These are phyloP conservation scores for Epichloe sibirici DNA, from an alignment of 2,329 filamentous ascomycete species.

Conservation along the genomic window DNA sequence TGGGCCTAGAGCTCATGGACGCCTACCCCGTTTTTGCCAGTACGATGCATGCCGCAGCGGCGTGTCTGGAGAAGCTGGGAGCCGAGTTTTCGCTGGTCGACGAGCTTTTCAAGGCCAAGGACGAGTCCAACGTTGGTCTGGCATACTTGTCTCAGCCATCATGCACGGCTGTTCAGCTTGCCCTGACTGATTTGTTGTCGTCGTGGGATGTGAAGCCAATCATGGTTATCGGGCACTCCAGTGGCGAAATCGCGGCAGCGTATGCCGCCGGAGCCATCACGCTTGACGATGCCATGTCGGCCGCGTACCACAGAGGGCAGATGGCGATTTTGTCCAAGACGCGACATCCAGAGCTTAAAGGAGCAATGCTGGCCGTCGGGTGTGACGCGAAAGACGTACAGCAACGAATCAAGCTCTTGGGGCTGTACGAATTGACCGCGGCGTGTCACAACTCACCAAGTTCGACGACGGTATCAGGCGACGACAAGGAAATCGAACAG, in stretches of 20 bases:
- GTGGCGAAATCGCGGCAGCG: constrained; percentile 36
- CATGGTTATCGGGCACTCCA: constrained; percentile 32
- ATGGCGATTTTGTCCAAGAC: background rate
- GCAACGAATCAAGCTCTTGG: constrained; percentile 20
- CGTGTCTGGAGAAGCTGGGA: constrained; percentile 20
- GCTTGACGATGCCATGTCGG: constrained; percentile 31
- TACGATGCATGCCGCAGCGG: constrained; percentile 19
- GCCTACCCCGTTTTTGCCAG: constrained; percentile 23
- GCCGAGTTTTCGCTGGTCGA: constrained; percentile 24
- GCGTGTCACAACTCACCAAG: constrained; percentile 40
- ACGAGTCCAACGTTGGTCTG: constrained; percentile 20
- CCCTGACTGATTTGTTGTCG: constrained; percentile 29
- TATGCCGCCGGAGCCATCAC: constrained; percentile 31
- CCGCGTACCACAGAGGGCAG: constrained; percentile 37
- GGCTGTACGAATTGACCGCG: constrained; percentile 13
- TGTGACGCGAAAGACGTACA: constrained; percentile 29
- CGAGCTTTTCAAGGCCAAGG: constrained; percentile 23
- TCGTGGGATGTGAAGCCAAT: constrained; percentile 29
- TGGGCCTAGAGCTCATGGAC: constrained; percentile 25
- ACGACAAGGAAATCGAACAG: constrained; percentile 29
- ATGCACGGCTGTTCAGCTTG: constrained; percentile 36
- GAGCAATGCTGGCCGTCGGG: constrained; percentile 45
- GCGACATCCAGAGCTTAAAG: constrained; percentile 17
- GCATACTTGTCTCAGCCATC: constrained; percentile 31
- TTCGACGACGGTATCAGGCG: constrained; percentile 39